These are phyloP conservation scores for Liquidambar formosana DNA, from an alignment of 164 flowering plant genomes.

Conservation along the genomic window DNA sequence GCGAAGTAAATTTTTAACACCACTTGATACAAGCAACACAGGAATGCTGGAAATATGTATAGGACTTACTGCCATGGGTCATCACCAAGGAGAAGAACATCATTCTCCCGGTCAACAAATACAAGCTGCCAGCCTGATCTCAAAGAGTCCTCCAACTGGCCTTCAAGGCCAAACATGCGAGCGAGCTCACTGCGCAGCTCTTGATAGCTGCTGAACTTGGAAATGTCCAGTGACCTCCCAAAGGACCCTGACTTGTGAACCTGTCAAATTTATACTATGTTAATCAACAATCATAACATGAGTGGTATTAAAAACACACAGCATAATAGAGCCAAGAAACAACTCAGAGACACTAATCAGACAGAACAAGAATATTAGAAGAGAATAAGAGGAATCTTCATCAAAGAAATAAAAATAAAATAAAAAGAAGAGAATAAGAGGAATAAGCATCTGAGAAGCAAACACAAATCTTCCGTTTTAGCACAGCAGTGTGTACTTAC, in stretches of 20 bases:
- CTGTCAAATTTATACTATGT: conserved; percentile 17
- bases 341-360: no score
- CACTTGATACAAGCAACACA: neutral
- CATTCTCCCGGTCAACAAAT: conserved; percentile 52
- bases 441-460: no score
- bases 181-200: conserved; percentile 47
- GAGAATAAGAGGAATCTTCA: no score
- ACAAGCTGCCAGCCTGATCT: conserved; percentile 63
- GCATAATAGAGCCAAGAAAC: no score
- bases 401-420: no score
- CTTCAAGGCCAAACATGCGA: conserved; percentile 47
- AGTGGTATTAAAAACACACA: no score
- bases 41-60: neutral
- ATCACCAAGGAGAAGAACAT: conserved; percentile 48
- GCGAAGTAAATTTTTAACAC: neutral
- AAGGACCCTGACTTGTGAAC: conserved; percentile 53
- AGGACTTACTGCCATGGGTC: conserved; percentile 48
- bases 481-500: no score
- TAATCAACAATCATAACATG: no score
- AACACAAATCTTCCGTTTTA: no score
- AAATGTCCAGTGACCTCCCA: conserved; percentile 51
- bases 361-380: no score
- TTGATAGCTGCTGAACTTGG: conserved; percentile 41
- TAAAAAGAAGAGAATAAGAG: no score
- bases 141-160: conserved; percentile 41